phyloP scores from a whole-genome alignment of 768 basidiomycete species.

The Antrodiella citrinella region DNA sequence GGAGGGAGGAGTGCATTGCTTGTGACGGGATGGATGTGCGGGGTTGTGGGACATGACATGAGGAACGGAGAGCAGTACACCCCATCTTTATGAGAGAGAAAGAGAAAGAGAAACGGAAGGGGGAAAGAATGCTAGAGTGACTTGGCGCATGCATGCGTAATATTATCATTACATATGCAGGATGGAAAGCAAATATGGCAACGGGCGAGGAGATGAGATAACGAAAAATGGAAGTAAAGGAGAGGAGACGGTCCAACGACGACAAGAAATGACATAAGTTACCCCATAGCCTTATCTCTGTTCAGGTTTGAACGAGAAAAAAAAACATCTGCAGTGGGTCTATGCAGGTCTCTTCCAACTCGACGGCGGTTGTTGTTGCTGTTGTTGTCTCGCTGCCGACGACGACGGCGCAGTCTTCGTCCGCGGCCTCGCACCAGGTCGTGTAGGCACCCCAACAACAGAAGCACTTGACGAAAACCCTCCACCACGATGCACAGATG shows the following conservation, averaged over 20 bases:
- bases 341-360: slow-evolving; percentile 21
- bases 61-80: background rate
- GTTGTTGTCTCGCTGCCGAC: slow-evolving; percentile 11
- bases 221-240: background rate
- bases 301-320: too few relatives aligned
- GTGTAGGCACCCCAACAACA: slow-evolving; percentile 4
- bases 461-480: slow-evolving; percentile 1
- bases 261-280: background rate
- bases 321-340: background rate
- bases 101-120: background rate
- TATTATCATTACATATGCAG: background rate
- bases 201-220: background rate
- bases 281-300: background rate
- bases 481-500: slow-evolving; percentile 13
- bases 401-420: slow-evolving; percentile 25
- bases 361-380: slow-evolving; percentile 23
- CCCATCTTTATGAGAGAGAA: background rate
- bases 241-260: background rate
- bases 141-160: background rate
- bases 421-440: slow-evolving; percentile 17
- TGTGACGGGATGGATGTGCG: too few relatives aligned
- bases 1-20: too few relatives aligned
- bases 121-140: background rate
- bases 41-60: too few relatives aligned
- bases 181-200: background rate